Conservation (phyloP, 192 early-diverging fungal genomes). For the Podila minutissima region DNA sequence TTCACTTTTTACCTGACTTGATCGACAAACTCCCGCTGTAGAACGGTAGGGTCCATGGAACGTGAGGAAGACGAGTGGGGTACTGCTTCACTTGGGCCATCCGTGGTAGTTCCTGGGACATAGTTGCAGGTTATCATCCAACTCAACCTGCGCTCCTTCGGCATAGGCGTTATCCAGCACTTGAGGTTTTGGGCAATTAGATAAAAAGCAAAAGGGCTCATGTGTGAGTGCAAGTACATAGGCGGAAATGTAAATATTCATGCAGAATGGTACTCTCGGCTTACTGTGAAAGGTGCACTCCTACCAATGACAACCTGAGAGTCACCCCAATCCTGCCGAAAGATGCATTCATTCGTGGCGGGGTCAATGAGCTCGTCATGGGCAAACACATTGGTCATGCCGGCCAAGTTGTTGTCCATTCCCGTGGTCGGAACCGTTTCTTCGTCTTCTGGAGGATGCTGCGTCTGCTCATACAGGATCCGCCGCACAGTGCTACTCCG, state of each 20-base stretch:
- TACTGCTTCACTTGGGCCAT: not conserved
- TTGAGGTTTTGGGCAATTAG: not conserved
- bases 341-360: not conserved
- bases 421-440: not conserved
- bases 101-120: not conserved
- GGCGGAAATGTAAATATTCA: not conserved
- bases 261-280: not conserved
- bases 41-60: slow-evolving; percentile 1
- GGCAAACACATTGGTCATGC: not conserved
- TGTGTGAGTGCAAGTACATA: too few species aligned
- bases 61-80: not conserved
- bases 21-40: slow-evolving; percentile 8
- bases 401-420: not conserved
- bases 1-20: slow-evolving; percentile 7
- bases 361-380: not conserved
- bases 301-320: slow-evolving; percentile 11
- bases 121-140: slow-evolving; percentile 15
- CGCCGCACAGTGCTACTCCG: not conserved
- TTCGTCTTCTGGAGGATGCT: not conserved
- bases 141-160: slow-evolving; percentile 1
- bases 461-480: slow-evolving; percentile 4
- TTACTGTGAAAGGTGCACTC: slow-evolving; percentile 6
- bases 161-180: slow-evolving; percentile 11
- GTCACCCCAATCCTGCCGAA: slow-evolving; percentile 3
- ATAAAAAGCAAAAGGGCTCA: not conserved